Percentiles rank a stretch among this genome's conserved stretches.
phyloP scores from a whole-genome alignment of 2,329 filamentous ascomycete genomes.

The Diaporthe ampelina region DNA sequence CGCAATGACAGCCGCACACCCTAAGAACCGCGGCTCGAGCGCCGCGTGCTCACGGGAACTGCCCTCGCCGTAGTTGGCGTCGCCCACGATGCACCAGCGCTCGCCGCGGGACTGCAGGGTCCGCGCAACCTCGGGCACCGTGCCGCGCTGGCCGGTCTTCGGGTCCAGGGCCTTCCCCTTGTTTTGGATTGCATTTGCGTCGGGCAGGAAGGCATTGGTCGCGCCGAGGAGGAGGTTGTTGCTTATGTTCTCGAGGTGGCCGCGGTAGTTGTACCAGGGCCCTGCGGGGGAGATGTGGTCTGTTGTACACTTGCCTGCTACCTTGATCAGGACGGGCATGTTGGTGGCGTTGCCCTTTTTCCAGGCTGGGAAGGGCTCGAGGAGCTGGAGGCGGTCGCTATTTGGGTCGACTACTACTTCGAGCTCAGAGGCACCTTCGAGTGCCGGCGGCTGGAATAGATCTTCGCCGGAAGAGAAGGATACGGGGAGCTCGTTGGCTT shows the following conservation, averaged over 20 bases:
- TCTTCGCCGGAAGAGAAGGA: constrained; percentile 46
- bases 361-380: constrained; percentile 49
- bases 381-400: constrained; percentile 50
- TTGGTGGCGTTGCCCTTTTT: constrained; percentile 42
- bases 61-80: constrained; percentile 79
- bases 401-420: constrained; percentile 47
- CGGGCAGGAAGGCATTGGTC: constrained; percentile 49
- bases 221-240: constrained; percentile 54
- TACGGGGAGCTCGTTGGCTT: constrained; percentile 46
- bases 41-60: constrained; percentile 89
- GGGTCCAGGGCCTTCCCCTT: constrained; percentile 49
- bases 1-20: constrained; percentile 84
- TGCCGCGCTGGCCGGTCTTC: constrained; percentile 39
- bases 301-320: constrained; percentile 55
- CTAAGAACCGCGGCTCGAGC: constrained; percentile 86
- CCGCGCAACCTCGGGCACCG: constrained; percentile 49
- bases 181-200: constrained; percentile 43
- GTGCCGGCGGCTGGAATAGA: constrained; percentile 47
- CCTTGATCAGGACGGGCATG: constrained; percentile 52
- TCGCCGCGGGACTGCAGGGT: constrained; percentile 43
- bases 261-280: constrained; percentile 55
- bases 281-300: constrained; percentile 56
- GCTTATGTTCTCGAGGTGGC: constrained; percentile 55
- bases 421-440: constrained; percentile 43
- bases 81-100: constrained; percentile 52